Percentiles rank a stretch among this genome's conserved stretches.
Conservation (phyloP, 495 filamentous ascomycete genomes). For the Aspergillus indologenus region DNA sequence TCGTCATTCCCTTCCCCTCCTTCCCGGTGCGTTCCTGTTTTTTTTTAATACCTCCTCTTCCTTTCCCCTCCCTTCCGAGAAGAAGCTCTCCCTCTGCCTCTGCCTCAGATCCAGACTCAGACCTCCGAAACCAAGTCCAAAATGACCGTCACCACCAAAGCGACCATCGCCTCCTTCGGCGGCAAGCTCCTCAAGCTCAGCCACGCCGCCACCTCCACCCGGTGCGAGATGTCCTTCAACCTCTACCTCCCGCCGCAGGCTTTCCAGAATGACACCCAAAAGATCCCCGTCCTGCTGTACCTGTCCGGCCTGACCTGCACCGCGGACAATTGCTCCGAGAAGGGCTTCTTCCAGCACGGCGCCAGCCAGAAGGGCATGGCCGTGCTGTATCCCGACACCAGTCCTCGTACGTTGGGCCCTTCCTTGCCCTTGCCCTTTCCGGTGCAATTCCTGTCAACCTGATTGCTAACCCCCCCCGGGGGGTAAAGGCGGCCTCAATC, state of each 20-base stretch:
- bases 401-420: slow-evolving; percentile 72
- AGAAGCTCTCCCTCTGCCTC: no score
- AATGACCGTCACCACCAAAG: slow-evolving; percentile 83
- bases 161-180: slow-evolving; percentile 87
- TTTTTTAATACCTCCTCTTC: not conserved
- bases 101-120: no score
- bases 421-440: no score
- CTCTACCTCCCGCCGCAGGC: slow-evolving; percentile 64
- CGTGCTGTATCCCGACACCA: slow-evolving; percentile 91
- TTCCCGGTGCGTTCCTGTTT: not conserved
- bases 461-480: not conserved
- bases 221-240: slow-evolving; percentile 66
- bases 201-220: slow-evolving; percentile 68
- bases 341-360: slow-evolving; percentile 84
- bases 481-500: slow-evolving; percentile 65
- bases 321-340: slow-evolving; percentile 92
- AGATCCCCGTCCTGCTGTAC: slow-evolving; percentile 87
- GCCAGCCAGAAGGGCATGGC: slow-evolving; percentile 79
- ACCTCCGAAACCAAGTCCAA: slow-evolving; percentile 9
- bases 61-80: slow-evolving; percentile 4
- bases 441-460: no score
- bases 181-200: slow-evolving; percentile 92
- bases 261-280: slow-evolving; percentile 35
- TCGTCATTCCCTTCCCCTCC: slow-evolving; percentile 8
- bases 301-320: slow-evolving; percentile 94